Conservation (phyloP, 495 filamentous ascomycete species). For the Achaetomiella virescens region DNA sequence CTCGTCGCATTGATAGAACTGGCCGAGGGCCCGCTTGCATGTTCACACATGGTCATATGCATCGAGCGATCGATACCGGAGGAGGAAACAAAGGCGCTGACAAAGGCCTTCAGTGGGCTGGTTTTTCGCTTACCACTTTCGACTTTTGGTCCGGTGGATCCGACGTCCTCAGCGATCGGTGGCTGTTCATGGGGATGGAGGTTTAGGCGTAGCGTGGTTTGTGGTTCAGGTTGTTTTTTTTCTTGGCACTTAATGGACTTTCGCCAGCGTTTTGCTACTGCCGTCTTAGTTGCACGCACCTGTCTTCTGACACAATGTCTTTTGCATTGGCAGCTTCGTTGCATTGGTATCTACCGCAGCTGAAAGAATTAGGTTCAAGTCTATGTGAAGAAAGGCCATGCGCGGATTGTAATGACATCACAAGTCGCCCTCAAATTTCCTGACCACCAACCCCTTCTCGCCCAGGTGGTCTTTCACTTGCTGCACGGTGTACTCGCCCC, state of each 20-base stretch:
- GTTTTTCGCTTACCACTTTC: constrained; percentile 75
- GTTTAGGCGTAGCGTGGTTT: constrained; percentile 46
- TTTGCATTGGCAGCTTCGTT: no score
- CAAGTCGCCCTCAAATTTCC: constrained; percentile 58
- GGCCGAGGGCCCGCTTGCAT: constrained; percentile 63
- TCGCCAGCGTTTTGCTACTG: constrained; percentile 5
- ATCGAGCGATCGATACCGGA: constrained; percentile 60
- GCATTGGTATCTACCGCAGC: not conserved
- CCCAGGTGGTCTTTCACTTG: constrained; percentile 84
- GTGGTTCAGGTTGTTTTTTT: constrained; percentile 20
- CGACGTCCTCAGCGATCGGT: constrained; percentile 60
- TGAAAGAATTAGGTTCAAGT: not conserved
- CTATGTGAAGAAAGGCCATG: not conserved
- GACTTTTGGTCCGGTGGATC: constrained; percentile 57
- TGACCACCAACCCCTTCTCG: constrained; percentile 64
- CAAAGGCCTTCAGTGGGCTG: constrained; percentile 84
- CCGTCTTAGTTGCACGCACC: not conserved
- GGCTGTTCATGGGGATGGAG: constrained; percentile 85
- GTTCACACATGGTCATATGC: constrained; percentile 72
- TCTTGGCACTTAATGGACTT: constrained; percentile 10
- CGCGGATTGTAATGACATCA: constrained; percentile 15
- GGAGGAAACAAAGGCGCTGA: constrained; percentile 55
- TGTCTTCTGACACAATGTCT: no score
- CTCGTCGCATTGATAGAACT: constrained; percentile 89
- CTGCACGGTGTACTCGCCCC: constrained; percentile 87